A percentile compares a stretch with the other conserved stretches of the same genome.
Conservation (phyloP, 176 grass and related monocot genomes). For the Musa beccarii region DNA sequence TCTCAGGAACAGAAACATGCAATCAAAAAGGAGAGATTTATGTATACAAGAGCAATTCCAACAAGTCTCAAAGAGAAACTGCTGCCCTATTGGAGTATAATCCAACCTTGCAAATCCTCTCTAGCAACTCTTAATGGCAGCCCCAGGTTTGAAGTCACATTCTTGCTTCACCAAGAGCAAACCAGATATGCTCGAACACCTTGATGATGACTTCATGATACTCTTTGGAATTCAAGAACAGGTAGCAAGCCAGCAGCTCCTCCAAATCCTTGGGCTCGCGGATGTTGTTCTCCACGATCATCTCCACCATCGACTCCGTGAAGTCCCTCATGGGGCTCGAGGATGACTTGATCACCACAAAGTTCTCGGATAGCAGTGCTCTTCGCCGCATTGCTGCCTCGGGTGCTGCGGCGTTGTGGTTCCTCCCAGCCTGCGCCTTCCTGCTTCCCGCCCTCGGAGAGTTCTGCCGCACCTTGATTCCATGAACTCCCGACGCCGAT, state of each 20-base stretch:
- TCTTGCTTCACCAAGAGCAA: slow-evolving; percentile 12
- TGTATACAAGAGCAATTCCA: too few relatives aligned
- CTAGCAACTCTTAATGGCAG: too few relatives aligned
- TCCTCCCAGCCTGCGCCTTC: slow-evolving; percentile 10
- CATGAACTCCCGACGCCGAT: not conserved
- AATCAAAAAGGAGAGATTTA: too few relatives aligned
- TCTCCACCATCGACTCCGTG: slow-evolving; percentile 57
- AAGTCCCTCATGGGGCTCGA: slow-evolving; percentile 47
- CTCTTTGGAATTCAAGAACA: slow-evolving; percentile 50
- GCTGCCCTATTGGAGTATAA: too few relatives aligned
- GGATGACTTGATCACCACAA: slow-evolving; percentile 36
- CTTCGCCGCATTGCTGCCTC: not conserved
- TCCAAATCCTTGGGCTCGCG: slow-evolving; percentile 34
- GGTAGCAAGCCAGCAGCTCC: slow-evolving; percentile 53
- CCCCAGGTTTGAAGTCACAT: not conserved
- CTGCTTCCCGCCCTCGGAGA: slow-evolving; percentile 37
- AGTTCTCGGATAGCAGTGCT: not conserved
- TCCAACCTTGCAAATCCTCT: too few relatives aligned
- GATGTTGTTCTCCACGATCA: slow-evolving; percentile 53
- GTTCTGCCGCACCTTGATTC: slow-evolving; percentile 17
- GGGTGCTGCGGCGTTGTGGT: not conserved
- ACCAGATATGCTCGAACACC: slow-evolving; percentile 47
- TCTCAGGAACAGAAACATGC: too few relatives aligned
- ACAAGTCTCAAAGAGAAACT: too few relatives aligned
- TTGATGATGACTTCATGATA: slow-evolving; percentile 69